phyloP scores from a whole-genome alignment of 2,329 filamentous ascomycete genomes.

The Clarireedia monteithiana region DNA sequence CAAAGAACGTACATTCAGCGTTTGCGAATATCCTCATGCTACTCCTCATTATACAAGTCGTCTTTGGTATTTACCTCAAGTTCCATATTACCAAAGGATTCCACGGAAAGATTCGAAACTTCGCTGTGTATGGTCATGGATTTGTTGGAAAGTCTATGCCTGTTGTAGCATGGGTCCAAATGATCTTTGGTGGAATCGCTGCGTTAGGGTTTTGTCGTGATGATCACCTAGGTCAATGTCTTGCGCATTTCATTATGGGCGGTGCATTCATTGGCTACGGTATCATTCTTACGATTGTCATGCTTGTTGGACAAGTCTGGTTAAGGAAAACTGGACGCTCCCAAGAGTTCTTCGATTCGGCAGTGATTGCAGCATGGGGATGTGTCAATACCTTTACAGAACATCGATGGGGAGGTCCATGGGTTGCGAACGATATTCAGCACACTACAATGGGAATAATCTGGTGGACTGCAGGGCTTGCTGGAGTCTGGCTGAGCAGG shows the following conservation, averaged over 20 bases:
- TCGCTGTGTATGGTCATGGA: conserved; percentile 67
- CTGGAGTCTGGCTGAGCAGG: conserved; percentile 86
- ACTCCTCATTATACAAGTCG: conserved; percentile 67
- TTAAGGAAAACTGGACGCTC: conserved; percentile 73
- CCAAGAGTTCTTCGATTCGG: conserved; percentile 94
- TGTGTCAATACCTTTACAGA: conserved; percentile 98
- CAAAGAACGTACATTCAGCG: conserved; percentile 68
- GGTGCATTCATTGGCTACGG: conserved; percentile 93
- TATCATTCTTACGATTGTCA: conserved; percentile 74
- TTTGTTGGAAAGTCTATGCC: conserved; percentile 84
- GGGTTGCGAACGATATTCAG: conserved; percentile 92
- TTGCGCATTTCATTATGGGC: conserved; percentile 98
- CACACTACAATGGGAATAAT: conserved; percentile 99
- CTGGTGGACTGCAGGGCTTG: conserved; percentile 91
- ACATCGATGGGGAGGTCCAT: conserved; percentile 82
- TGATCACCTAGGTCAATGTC: conserved; percentile 86
- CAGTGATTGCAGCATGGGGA: conserved; percentile 88
- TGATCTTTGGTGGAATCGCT: conserved; percentile 93
- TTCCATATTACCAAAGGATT: conserved; percentile 82
- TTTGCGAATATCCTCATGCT: conserved; percentile 80
- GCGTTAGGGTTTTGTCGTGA: conserved; percentile 85
- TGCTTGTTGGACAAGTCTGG: conserved; percentile 86
- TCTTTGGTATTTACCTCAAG: conserved; percentile 78
- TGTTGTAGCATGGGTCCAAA: conserved; percentile 81
- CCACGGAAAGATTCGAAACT: conserved; percentile 66